Base-by-base conservation (phyloP, 495 filamentous ascomycete species). In the Cercophora sp. region DNA sequence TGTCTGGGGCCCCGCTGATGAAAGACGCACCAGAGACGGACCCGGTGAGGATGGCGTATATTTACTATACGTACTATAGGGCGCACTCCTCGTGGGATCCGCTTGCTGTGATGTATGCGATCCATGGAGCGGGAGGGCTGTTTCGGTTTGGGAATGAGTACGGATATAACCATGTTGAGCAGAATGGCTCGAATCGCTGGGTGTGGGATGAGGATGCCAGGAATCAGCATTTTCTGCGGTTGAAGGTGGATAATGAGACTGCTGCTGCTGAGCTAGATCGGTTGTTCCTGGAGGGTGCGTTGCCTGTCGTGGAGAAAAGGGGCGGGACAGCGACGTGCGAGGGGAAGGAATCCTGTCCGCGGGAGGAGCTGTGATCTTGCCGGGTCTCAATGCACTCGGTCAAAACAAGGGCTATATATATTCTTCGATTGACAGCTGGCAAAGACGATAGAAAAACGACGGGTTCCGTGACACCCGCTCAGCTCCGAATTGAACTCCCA, bases 21-120 rank as follows among this genome's bases (percentile, higher is more conserved):
- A 44, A 44, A 0, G 35, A 71, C 10, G 73, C 62, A 0, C 67
- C 58, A 0, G 27, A 20, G 8, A 53, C 39, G 3, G 72, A 76
- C 24, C 74, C 73, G 2, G 65, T 76, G 0, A 56, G 62, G 1
- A 57, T 61, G 27, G 74, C 73, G 1, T 79, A 76, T 43, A 42
- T 53, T 5, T 73, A 65, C 49, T 68, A 73, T 51, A 62, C 63
- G 20, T 73, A 70, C 39, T 53, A 52, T 11, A 62, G 39, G 8
- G 31, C 55, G 0, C 57, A 68, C 18, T 50, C 62, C 3, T 73
- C 72, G 0, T 79, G 71, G 71, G 75, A 79, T 55, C 72, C 71
- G 3, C 54, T 77, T 29, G 67, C 73, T 0, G 59, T 72, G 2
- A 31, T 73, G 13, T 77, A 79, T 35, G 75, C 70, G 4, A 69